A percentile compares a stretch with the other conserved stretches of the same genome.
Conservation (phyloP, 345 rosid species). For the Ceriops decandra region DNA sequence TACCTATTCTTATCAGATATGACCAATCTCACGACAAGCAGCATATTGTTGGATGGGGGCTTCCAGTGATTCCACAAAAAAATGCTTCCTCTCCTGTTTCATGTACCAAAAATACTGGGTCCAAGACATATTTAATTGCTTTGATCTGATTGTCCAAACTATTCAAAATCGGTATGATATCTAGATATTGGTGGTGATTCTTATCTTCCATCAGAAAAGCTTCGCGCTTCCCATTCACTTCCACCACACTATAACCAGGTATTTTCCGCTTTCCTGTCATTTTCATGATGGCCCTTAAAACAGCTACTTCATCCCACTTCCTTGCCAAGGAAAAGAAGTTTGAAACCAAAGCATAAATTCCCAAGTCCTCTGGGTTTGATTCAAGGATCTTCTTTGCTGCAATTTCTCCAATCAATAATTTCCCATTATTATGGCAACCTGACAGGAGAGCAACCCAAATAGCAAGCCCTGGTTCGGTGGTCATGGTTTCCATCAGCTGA, state of each 20-base stretch:
- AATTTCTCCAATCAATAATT: conserved; percentile 46
- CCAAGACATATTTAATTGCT: conserved; percentile 9
- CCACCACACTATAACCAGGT: conserved; percentile 59
- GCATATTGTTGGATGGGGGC: not conserved
- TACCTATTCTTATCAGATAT: not conserved
- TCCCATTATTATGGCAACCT: conserved; percentile 60
- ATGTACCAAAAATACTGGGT: not conserved
- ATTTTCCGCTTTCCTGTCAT: conserved; percentile 46
- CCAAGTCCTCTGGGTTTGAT: conserved; percentile 51
- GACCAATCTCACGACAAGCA: not conserved
- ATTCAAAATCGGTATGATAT: conserved; percentile 37
- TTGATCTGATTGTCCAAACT: conserved; percentile 47
- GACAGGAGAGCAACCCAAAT: conserved; percentile 81
- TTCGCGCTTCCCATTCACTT: conserved; percentile 52
- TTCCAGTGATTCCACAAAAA: not conserved
- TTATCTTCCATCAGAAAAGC: conserved; percentile 65
- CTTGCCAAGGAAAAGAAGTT: conserved; percentile 57
- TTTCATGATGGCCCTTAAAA: conserved; percentile 60
- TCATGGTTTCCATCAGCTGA: conserved; percentile 43
- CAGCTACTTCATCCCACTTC: conserved; percentile 58
- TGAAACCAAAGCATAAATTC: conserved; percentile 57
- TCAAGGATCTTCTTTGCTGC: conserved; percentile 58
- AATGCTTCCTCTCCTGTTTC: conserved; percentile 2
- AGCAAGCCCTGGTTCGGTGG: conserved; percentile 40
- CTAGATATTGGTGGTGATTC: conserved; percentile 41